Base-by-base conservation (phyloP, 257 asterid genomes). In the Cinchona pubescens region DNA sequence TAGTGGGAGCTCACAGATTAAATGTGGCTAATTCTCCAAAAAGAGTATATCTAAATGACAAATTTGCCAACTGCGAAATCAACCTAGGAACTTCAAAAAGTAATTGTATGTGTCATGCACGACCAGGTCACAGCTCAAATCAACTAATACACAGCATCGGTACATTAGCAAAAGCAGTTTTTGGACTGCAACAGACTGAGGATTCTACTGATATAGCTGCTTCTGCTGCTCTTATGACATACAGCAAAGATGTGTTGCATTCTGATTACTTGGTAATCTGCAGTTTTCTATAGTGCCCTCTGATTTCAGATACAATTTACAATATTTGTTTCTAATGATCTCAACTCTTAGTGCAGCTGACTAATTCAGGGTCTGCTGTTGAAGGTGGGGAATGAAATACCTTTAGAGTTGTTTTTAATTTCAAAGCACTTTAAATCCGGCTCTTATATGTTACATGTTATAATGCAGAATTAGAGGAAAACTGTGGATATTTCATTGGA, bases 271-370 rank as follows among this genome's bases (percentile, higher is more conserved):
- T 62, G 81, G 89, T 87, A 68, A 45, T 69, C 23, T 32, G 14
- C 25, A 60, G 29, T 23, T 19, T 37, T 67, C 67, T 67, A 68
- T 48, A 46, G 14, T 16, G 58, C 32, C 45, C 40, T 38, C 14
- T 13, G 21, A 19, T 35, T 38, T 38, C 3, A 38, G 25, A 45
- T 12, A 30, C 56, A 32, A 13, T 19, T 7, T 34, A 53, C 34
- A 0, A 4, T 16, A 49, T 40, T 69, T 61, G 18, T 51, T 80
- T 75, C 69, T 62, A 5, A 56, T 71, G 30, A 72, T 67, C 63
- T 71, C 77, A 35, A 75, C 45, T 53, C 29, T 78, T 42, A 35
- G 55, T 89, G 89, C 88, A 89, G 90, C 83, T 75, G 71, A 68
- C 58, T 49, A 79, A 81, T 58, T 56, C 43, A 56, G 76, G 80